A percentile compares a stretch with the other conserved stretches of the same genome.
Evolutionary conservation across 2,329 filamentous ascomycete species (phyloP).

Genomic region (Fusarium sp.): DNA sequence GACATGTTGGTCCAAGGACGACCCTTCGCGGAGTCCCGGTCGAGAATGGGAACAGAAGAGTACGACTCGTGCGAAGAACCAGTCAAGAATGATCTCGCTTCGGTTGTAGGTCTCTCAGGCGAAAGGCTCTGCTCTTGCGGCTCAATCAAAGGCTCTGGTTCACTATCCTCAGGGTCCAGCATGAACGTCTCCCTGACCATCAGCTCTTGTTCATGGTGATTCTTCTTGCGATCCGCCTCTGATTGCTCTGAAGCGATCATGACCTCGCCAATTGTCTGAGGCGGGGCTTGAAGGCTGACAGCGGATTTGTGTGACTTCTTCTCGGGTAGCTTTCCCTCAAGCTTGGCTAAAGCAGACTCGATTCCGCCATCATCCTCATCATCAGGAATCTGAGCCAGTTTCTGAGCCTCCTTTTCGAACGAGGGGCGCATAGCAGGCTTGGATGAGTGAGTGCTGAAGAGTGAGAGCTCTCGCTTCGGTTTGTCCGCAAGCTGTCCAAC

Average conservation of each 20-base stretch:
- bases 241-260: constrained; percentile 37
- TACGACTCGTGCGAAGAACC: constrained; percentile 78
- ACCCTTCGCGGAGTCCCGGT: constrained; percentile 68
- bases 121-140: constrained; percentile 29
- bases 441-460: constrained; percentile 70
- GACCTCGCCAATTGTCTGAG: constrained; percentile 29
- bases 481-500: constrained; percentile 66
- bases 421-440: constrained; percentile 74
- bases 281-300: constrained; percentile 46
- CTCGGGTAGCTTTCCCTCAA: constrained; percentile 82
- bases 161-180: constrained; percentile 36
- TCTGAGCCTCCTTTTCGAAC: constrained; percentile 88
- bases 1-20: constrained; percentile 65
- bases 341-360: constrained; percentile 89
- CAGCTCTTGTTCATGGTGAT: constrained; percentile 57
- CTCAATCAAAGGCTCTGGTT: constrained; percentile 33
- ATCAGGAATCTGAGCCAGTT: constrained; percentile 87
- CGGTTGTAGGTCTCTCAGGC: constrained; percentile 44
- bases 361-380: constrained; percentile 84
- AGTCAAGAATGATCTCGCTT: constrained; percentile 60
- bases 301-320: constrained; percentile 54
- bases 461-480: constrained; percentile 58
- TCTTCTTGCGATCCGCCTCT: constrained; percentile 53
- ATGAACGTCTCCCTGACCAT: constrained; percentile 53
- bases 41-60: constrained; percentile 78